Evolutionary conservation across 768 basidiomycete genomes (phyloP).

Genomic region (Rhizopogon sp.): DNA sequence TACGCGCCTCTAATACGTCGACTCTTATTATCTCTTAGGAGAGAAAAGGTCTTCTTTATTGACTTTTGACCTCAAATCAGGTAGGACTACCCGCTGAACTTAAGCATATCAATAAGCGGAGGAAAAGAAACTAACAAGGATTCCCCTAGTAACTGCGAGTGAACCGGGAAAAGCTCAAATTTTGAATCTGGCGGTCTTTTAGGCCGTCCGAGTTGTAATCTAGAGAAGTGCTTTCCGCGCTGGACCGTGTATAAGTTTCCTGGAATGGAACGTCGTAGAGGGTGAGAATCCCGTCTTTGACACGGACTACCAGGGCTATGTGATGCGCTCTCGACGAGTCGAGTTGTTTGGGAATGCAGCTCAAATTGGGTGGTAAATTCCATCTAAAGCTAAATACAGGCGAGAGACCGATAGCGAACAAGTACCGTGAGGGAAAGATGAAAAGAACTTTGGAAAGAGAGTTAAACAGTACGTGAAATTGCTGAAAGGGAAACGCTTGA

Average conservation of each 20-base stretch:
- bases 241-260: slow-evolving; percentile 73
- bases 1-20: neutral
- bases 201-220: slow-evolving; percentile 69
- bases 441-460: slow-evolving; percentile 80
- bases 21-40: neutral
- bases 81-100: slow-evolving; percentile 83
- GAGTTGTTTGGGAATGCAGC: slow-evolving; percentile 86
- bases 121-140: slow-evolving; percentile 91
- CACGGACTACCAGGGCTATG: slow-evolving; percentile 56
- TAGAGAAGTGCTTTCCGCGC: slow-evolving; percentile 71
- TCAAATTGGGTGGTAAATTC: slow-evolving; percentile 77
- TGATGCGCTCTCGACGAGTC: slow-evolving; percentile 75
- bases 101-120: slow-evolving; percentile 89
- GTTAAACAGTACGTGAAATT: slow-evolving; percentile 80
- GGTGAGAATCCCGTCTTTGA: slow-evolving; percentile 67
- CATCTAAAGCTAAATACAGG: slow-evolving; percentile 83
- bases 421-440: slow-evolving; percentile 82
- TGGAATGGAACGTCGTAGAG: slow-evolving; percentile 79
- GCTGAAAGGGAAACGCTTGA: slow-evolving; percentile 76
- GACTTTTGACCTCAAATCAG: slow-evolving; percentile 68
- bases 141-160: slow-evolving; percentile 86
- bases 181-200: slow-evolving; percentile 64
- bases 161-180: slow-evolving; percentile 83
- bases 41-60: neutral
- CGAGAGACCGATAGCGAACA: slow-evolving; percentile 82